Evolutionary conservation across 2,329 filamentous ascomycete genomes (phyloP), one percentile per base, ranked within the genome.

Genomic region (Paecilomyces fulvus): DNA sequence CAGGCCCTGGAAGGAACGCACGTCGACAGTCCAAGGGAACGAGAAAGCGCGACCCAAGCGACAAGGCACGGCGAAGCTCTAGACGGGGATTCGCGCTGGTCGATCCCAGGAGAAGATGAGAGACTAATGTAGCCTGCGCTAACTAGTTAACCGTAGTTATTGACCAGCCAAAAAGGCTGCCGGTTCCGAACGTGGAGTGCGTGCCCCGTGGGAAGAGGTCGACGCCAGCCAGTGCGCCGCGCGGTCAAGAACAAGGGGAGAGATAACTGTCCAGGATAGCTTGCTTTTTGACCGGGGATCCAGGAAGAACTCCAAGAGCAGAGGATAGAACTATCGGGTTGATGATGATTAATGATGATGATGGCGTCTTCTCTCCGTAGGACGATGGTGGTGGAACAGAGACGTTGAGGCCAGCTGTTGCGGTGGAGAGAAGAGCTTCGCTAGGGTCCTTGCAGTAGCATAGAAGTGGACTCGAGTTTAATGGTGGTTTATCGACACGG

Each of bases 51-150:
- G 50, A 52, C 50, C 50, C 50, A 30, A 52, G 25, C 23, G 51
- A 37, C 31, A 49, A 54, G 31, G 52, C 52, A 28, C 52, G 33
- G 48, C 37, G 23, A 43, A 43, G 52, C 52, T 54, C 52, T 30
- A 23, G 23, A 48, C 33, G 50, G 28, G 50, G 50, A 30, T 43
- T 25, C 50, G 50, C 30, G 21, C 17, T 30, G 25, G 50, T 52
- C 50, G 50, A 52, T 52, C 50, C 25, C 50, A 52, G 50, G 25
- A 52, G 50, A 31, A 52, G 50, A 28, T 17, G 50, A 17, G 25
- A 28, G 21, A 30, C 50, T 52, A 52, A 21, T 17, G 30, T 17
- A 20, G 50, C 25, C 25, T 33, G 49, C 21, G 49, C 21, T 30
- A n/a, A n/a, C n/a, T n/a, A n/a, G n/a, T n/a, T n/a, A n/a, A n/a